These are phyloP conservation scores for Tolypocladium tropicale DNA, from an alignment of 2,329 filamentous ascomycete species.

Conservation along the genomic window DNA sequence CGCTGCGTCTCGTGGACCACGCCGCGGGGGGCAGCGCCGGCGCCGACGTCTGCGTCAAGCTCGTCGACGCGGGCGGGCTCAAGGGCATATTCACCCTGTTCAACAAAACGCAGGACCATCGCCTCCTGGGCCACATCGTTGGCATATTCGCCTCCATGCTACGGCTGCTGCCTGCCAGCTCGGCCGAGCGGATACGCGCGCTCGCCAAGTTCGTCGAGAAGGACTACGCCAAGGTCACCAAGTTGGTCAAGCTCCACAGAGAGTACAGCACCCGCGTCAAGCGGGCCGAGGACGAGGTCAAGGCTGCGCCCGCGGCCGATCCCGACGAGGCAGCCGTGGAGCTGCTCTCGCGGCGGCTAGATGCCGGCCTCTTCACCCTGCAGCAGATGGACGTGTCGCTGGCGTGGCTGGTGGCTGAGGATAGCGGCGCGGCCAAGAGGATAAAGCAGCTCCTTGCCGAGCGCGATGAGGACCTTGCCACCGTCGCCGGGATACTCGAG, in stretches of 20 bases:
- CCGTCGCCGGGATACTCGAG: constrained; percentile 57
- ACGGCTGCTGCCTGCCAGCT: constrained; percentile 66
- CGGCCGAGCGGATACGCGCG: constrained; percentile 67
- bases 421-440: constrained; percentile 59
- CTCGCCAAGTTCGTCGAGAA: constrained; percentile 95
- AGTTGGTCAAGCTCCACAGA: constrained; percentile 59
- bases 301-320: constrained; percentile 10
- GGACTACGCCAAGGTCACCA: constrained; percentile 75
- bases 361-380: constrained; percentile 74
- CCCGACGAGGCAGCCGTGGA: constrained; percentile 52
- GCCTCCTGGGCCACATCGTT: constrained; percentile 68
- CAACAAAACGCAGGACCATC: constrained; percentile 67
- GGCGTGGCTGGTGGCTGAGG: constrained; percentile 87
- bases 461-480: constrained; percentile 52
- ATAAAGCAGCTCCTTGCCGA: constrained; percentile 57
- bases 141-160: constrained; percentile 78
- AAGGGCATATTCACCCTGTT: constrained; percentile 81
- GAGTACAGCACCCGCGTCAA: constrained; percentile 61
- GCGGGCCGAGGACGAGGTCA: constrained; percentile 37
- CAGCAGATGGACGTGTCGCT: constrained; percentile 78
- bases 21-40: constrained; percentile 45
- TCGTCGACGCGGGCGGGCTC: constrained; percentile 77
- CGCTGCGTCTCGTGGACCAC: constrained; percentile 77
- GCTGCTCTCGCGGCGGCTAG: constrained; percentile 65
- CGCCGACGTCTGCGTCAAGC: constrained; percentile 55